Evolutionary conservation across 768 basidiomycete species (phyloP).

Genomic region (Suillus lakei): DNA sequence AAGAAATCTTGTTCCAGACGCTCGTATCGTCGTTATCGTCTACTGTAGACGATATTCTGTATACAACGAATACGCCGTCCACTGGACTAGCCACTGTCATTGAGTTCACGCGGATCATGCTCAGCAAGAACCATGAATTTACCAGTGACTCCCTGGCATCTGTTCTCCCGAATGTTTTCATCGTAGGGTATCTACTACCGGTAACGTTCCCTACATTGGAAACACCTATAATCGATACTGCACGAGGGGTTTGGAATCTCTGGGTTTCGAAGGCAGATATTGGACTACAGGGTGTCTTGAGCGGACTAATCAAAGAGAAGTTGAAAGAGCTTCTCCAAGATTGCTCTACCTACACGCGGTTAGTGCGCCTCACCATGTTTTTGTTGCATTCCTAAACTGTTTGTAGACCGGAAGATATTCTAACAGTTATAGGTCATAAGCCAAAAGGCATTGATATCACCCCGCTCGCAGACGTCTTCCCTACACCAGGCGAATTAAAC

Average conservation of each 20-base stretch:
- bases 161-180: constrained; percentile 50
- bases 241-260: constrained; percentile 36
- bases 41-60: constrained; percentile 39
- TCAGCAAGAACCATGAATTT: constrained; percentile 15
- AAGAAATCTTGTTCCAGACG: constrained; percentile 36
- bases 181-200: constrained; percentile 54
- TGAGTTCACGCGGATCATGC: constrained; percentile 38
- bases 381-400: not conserved
- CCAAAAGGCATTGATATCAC: constrained; percentile 44
- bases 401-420: constrained; percentile 51
- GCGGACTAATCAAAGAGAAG: constrained; percentile 44
- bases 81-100: constrained; percentile 34
- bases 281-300: constrained; percentile 30
- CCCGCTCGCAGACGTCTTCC: constrained; percentile 56
- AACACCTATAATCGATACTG: constrained; percentile 20
- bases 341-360: constrained; percentile 36
- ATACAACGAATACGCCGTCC: constrained; percentile 22
- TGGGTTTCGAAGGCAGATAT: constrained; percentile 28
- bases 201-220: constrained; percentile 24
- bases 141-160: constrained; percentile 15
- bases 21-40: constrained; percentile 41
- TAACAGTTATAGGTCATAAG: constrained; percentile 40
- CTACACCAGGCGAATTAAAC: constrained; percentile 50
- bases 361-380: constrained; percentile 15
- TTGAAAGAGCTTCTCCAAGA: constrained; percentile 49